Percentiles rank a stretch among this genome's conserved stretches.
phyloP scores from a whole-genome alignment of 1,284 basidiomycete genomes.

The Puccinia horiana region DNA sequence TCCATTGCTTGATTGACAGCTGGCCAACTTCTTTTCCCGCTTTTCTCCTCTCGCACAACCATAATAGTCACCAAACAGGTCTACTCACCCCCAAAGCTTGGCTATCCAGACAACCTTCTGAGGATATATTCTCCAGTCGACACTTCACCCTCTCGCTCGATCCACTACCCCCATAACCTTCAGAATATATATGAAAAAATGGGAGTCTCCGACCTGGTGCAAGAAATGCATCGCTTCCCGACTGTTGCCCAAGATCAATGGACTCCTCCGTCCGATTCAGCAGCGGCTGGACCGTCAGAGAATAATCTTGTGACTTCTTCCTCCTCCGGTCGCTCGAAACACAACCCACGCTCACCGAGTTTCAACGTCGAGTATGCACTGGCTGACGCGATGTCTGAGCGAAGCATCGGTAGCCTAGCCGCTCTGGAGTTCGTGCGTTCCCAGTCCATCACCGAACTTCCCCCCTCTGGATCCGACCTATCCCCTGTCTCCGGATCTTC shows the following conservation, averaged over 20 bases:
- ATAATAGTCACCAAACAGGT: background rate
- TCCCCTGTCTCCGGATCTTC: background rate
- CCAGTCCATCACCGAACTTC: background rate
- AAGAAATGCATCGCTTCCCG: background rate
- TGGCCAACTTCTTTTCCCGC: background rate
- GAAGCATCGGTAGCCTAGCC: conserved; percentile 8
- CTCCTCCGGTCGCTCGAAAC: background rate
- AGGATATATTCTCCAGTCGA: background rate
- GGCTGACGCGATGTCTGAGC: conserved; percentile 47
- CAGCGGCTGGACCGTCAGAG: too few species aligned
- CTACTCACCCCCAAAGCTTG: background rate
- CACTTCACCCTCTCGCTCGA: background rate
- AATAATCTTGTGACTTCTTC: background rate
- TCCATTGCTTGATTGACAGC: background rate
- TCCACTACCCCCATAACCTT: conserved; percentile 12
- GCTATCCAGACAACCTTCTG: conserved; percentile 26
- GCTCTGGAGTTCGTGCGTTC: background rate
- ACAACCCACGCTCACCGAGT: conserved; percentile 36
- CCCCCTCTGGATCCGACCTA: background rate
- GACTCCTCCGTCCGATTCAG: too few species aligned
- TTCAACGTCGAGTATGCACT: conserved; percentile 45
- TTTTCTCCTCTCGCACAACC: background rate
- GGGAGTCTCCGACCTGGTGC: background rate
- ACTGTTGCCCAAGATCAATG: background rate
- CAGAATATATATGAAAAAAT: background rate